Conservation (phyloP, 306 rosid genomes). For the Purshia tridentata region DNA sequence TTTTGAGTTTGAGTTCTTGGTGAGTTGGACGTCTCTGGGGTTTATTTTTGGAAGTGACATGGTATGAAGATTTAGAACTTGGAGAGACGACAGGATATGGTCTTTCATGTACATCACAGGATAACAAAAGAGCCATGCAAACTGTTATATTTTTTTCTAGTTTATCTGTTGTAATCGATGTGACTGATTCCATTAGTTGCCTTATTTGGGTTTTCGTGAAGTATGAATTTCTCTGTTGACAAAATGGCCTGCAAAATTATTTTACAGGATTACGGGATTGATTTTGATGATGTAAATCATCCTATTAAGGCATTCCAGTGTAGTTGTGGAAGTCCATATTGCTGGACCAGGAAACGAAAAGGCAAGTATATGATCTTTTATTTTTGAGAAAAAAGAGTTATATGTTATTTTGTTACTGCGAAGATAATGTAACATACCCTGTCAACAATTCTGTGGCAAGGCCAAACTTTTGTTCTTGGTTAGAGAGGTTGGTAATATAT, state of each 20-base stretch:
- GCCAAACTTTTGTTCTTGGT: no score
- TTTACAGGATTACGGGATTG: slow-evolving; percentile 82
- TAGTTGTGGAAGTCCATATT: slow-evolving; percentile 61
- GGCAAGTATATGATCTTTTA: slow-evolving; percentile 31
- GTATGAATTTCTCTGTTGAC: slow-evolving; percentile 11
- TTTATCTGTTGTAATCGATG: not conserved
- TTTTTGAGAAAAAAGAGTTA: no score
- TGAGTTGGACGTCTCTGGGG: not conserved
- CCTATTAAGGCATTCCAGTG: slow-evolving; percentile 80
- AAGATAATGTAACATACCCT: no score
- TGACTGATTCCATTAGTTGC: no score
- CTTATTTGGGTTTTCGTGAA: no score
- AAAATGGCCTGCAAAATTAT: slow-evolving; percentile 18
- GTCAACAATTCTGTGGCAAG: no score
- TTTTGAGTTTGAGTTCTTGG: no score
- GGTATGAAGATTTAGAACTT: no score
- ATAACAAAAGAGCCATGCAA: not conserved
- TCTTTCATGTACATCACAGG: no score
- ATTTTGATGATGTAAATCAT: slow-evolving; percentile 69
- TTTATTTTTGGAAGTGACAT: not conserved
- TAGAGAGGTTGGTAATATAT: not conserved
- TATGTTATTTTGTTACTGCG: no score
- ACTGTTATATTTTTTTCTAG: not conserved
- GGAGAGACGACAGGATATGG: no score
- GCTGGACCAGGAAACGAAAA: slow-evolving; percentile 55